A percentile compares a stretch with the other conserved stretches of the same genome.
phyloP scores from a whole-genome alignment of 257 asterid genomes.

The Solanum corneliomulleri region DNA sequence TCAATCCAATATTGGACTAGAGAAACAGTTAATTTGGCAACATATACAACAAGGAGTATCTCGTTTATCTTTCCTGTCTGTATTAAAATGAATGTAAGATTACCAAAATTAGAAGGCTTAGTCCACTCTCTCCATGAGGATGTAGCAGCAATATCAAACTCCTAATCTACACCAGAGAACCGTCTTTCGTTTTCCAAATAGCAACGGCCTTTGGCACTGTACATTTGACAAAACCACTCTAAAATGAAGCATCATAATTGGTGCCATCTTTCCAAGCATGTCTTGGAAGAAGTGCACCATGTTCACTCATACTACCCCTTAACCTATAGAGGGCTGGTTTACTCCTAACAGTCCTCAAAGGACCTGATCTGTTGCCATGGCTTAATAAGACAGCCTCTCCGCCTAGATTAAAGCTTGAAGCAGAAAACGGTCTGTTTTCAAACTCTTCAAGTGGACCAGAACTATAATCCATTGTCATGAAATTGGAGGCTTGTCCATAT shows the following conservation, averaged over 20 bases:
- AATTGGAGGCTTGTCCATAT: slow-evolving; percentile 61
- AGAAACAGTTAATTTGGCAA: slow-evolving; percentile 1
- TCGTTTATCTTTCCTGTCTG: slow-evolving; percentile 11
- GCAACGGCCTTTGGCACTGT: slow-evolving; percentile 45
- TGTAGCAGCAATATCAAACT: slow-evolving; percentile 12
- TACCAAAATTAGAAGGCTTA: slow-evolving; percentile 51
- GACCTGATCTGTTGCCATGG: slow-evolving; percentile 81
- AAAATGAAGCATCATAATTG: slow-evolving; percentile 57
- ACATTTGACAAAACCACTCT: slow-evolving; percentile 37
- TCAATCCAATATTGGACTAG: slow-evolving; percentile 17
- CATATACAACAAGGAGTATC: slow-evolving; percentile 20
- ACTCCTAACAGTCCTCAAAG: slow-evolving; percentile 59
- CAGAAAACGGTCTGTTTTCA: slow-evolving; percentile 54
- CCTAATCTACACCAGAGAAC: slow-evolving; percentile 34
- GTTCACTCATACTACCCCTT: slow-evolving; percentile 83
- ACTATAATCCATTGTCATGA: slow-evolving; percentile 92
- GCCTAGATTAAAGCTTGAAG: slow-evolving; percentile 27
- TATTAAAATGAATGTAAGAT: slow-evolving; percentile 18
- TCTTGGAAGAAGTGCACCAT: slow-evolving; percentile 35
- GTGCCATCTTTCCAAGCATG: slow-evolving; percentile 49
- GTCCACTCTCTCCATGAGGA: slow-evolving; percentile 1
- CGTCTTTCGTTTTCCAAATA: slow-evolving; percentile 11
- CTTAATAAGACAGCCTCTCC: slow-evolving; percentile 29
- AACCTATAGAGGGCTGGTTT: slow-evolving; percentile 53
- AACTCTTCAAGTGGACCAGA: slow-evolving; percentile 75